Base-by-base conservation (phyloP, 2,329 filamentous ascomycete species). In the Elsinoe perseae region DNA sequence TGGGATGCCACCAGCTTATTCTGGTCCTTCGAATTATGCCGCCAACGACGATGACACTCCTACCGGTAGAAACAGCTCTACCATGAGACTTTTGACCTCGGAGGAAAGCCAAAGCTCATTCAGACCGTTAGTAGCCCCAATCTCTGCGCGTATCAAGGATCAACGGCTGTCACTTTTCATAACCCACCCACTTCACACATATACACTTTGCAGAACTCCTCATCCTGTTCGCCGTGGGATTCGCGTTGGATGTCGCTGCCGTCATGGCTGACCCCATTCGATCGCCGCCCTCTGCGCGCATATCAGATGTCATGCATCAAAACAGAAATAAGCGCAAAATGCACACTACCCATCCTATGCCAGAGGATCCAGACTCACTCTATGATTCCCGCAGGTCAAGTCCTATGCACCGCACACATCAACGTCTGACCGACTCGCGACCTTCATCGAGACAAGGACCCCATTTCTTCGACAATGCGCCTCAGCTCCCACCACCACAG, bases 401-500 rank as follows among this genome's bases (percentile, higher is more conserved):
- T 58, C 73, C 73, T 2, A 64, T 70, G 40, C 67, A 70, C 59
- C 73, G 75, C 64, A 72, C 74, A 63, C 79, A 80, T 63, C 74
- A 79, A 59, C 72, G 77, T 27, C 69, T 76, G 23, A 69, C 73
- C 20, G 66, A 68, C 38, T 73, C 73, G 16, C 64, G 72, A 50
- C 72, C 75, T 8, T 61, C 72, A 8, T 78, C 77, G 18, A 70
- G 77, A 64, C 67, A 74, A 21, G 68, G 75, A 4, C 80, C 78
- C 1, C 23, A 10, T 20, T 71, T 81, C 27, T 66, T 80, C 36
- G 77, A 80, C 62, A 68, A 68, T 57, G 74, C 73, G 1, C 76
- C 76, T 3, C 70, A 70, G 43, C 75, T 78, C 56, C 73, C 73
- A 1, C 84, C 85, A 53, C 78, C 80, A 3, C 79, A 79, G 2